These are phyloP conservation scores for Senna tora DNA, from an alignment of 306 rosid species.

Conservation along the genomic window DNA sequence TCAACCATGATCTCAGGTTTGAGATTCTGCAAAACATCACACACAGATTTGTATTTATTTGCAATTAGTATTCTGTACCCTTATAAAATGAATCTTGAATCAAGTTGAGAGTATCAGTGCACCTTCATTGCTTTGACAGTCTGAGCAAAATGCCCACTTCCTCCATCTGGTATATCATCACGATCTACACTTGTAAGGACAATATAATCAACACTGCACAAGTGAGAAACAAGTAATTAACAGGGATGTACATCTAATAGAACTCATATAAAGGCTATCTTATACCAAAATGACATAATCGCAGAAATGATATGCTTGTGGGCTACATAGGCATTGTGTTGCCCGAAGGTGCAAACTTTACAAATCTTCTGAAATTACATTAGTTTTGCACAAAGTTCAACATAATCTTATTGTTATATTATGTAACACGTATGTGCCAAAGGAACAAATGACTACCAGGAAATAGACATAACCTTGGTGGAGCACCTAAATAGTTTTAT, in stretches of 20 bases:
- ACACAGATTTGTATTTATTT: conserved; percentile 4
- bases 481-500: background rate
- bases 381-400: background rate
- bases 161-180: conserved; percentile 98
- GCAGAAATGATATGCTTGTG: background rate
- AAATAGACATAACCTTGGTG: background rate
- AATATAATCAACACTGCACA: conserved; percentile 80
- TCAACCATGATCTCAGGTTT: conserved; percentile 95
- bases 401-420: background rate
- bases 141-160: conserved; percentile 93
- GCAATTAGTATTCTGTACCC: background rate
- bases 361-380: conserved; percentile 3
- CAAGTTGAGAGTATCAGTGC: conserved; percentile 18
- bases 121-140: conserved; percentile 95
- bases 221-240: conserved; percentile 17
- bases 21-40: conserved; percentile 59
- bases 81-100: conserved; percentile 21
- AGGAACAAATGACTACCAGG: conserved; percentile 1
- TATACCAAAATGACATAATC: background rate
- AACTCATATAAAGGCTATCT: conserved; percentile 2
- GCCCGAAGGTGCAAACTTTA: conserved; percentile 4
- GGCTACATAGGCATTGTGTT: conserved; percentile 2
- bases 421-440: background rate
- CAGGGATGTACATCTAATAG: background rate
- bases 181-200: conserved; percentile 96